These are phyloP conservation scores for Kazachstania martiniae DNA, from an alignment of 805 yeast species.

Conservation along the genomic window DNA sequence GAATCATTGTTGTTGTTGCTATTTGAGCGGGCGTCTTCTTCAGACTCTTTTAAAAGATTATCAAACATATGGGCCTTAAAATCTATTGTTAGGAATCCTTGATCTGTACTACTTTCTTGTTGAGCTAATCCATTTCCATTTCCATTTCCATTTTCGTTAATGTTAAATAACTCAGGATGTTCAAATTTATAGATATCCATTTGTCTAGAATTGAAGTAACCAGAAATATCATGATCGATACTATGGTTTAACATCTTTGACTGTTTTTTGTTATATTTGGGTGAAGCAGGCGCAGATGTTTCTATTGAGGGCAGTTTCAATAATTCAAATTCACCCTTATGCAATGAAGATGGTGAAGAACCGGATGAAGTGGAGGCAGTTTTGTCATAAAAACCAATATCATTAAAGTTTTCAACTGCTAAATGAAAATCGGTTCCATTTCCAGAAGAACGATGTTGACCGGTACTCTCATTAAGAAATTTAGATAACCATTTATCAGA, in stretches of 20 bases:
- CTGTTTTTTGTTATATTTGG: background rate
- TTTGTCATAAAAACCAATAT: constrained; percentile 39
- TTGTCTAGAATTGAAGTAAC: constrained; percentile 54
- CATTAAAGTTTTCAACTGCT: constrained; percentile 33
- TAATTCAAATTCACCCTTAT: background rate
- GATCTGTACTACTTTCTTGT: background rate
- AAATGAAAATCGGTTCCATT: background rate
- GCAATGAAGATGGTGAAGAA: background rate
- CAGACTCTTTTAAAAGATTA: background rate
- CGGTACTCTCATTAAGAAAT: constrained; percentile 2
- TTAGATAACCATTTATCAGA: constrained; percentile 8
- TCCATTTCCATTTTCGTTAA: background rate
- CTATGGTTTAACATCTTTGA: background rate
- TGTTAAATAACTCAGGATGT: background rate
- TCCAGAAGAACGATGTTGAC: no score
- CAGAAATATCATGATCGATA: constrained; percentile 37
- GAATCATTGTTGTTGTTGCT: background rate
- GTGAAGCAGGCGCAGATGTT: background rate
- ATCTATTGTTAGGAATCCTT: constrained; percentile 52
- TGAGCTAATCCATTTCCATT: no score
- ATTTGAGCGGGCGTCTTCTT: no score
- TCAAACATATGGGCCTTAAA: background rate
- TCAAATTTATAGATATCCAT: constrained; percentile 38
- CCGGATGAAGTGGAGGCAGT: constrained; percentile 1
- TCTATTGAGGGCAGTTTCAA: background rate